These are phyloP conservation scores for Ambrosia hybrid DNA, from an alignment of 140 eudicot genomes.

Conservation along the genomic window DNA sequence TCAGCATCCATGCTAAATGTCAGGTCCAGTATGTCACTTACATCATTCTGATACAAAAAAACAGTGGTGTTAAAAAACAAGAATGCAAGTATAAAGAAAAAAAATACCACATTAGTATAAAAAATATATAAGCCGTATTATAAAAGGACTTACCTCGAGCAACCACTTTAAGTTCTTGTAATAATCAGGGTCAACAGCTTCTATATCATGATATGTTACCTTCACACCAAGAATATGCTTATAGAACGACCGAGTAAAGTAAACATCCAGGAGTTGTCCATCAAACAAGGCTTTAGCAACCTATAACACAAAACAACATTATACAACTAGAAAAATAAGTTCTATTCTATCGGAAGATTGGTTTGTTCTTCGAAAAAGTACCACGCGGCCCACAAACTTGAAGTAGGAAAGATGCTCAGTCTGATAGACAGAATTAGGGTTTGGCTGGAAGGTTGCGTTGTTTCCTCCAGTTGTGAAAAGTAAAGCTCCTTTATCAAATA, in stretches of 20 bases:
- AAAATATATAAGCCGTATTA: neutral
- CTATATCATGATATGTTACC: conserved; percentile 98
- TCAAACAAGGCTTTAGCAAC: conserved; percentile 98
- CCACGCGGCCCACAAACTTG: conserved; percentile 99
- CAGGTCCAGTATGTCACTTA: conserved; percentile 86
- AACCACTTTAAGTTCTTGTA: conserved; percentile 90
- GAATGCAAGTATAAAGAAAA: conserved; percentile 1
- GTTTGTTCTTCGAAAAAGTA: conserved; percentile 27
- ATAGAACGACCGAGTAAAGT: conserved; percentile 96
- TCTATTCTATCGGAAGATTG: neutral
- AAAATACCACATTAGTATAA: neutral
- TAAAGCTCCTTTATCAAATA: conserved; percentile 96
- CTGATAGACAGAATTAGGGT: conserved; percentile 97
- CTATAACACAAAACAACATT: conserved; percentile 36
- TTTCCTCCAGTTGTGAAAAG: conserved; percentile 97
- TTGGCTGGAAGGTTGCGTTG: conserved; percentile 95
- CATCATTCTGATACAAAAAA: conserved; percentile 72
- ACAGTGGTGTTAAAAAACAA: neutral
- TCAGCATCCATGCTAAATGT: conserved; percentile 99
- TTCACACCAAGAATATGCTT: conserved; percentile 97
- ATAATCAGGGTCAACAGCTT: conserved; percentile 45
- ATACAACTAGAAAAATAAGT: neutral
- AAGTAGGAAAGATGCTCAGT: conserved; percentile 98
- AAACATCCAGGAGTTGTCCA: conserved; percentile 93
- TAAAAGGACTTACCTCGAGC: conserved; percentile 67